Percentiles rank a stretch among this genome's conserved stretches.
These are phyloP conservation scores for Cerrena zonata DNA, from an alignment of 1,284 basidiomycete genomes.

Conservation along the genomic window DNA sequence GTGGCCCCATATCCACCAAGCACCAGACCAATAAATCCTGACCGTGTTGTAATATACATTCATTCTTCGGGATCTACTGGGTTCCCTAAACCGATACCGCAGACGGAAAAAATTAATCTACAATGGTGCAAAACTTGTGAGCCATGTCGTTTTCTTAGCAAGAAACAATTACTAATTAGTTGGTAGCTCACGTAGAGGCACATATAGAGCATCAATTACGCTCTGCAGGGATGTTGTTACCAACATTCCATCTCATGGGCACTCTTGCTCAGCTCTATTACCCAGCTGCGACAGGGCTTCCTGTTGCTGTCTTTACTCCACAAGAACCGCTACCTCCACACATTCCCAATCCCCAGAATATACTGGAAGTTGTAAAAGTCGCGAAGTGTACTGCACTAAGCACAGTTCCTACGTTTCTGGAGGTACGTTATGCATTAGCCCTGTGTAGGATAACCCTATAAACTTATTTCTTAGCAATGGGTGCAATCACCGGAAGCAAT, in stretches of 20 bases:
- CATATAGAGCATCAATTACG: slow-evolving; percentile 5
- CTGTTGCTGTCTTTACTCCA: slow-evolving; percentile 13
- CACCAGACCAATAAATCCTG: not conserved
- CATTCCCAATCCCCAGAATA: slow-evolving; percentile 14
- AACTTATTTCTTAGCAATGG: slow-evolving; percentile 18
- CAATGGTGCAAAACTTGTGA: slow-evolving; percentile 6
- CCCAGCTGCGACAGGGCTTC: slow-evolving; percentile 8
- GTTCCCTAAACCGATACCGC: slow-evolving; percentile 4
- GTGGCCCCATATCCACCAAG: not conserved
- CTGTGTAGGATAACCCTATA: no score
- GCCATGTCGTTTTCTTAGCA: no score
- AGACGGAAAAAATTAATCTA: slow-evolving; percentile 6
- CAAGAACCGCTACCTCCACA: slow-evolving; percentile 12
- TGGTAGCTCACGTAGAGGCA: slow-evolving; percentile 6
- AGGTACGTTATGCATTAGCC: no score
- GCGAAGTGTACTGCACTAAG: slow-evolving; percentile 9
- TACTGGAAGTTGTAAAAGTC: slow-evolving; percentile 9
- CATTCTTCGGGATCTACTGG: slow-evolving; percentile 6
- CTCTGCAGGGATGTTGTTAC: slow-evolving; percentile 13
- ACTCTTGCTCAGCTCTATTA: slow-evolving; percentile 12
- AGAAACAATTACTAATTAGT: no score
- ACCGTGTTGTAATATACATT: slow-evolving; percentile 1
- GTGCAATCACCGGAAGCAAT: slow-evolving; percentile 12
- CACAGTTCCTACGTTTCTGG: slow-evolving; percentile 16
- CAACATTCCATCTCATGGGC: slow-evolving; percentile 19